Evolutionary conservation across 768 basidiomycete species (phyloP).

Genomic region (Boletus patriciae): DNA sequence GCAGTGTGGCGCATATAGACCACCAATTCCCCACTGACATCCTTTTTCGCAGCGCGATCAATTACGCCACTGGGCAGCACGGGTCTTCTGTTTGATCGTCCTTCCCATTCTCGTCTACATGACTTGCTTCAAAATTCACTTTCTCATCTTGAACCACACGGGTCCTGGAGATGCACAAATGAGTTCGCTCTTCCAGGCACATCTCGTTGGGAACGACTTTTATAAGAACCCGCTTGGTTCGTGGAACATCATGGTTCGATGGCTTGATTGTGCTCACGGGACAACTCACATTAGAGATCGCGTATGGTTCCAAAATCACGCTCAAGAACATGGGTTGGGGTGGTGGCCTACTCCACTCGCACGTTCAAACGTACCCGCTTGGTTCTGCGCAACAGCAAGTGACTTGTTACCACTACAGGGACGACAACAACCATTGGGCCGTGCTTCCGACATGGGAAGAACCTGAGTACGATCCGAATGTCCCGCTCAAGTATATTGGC

Average conservation of each 20-base stretch:
- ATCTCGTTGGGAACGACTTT: conserved; percentile 93
- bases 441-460: conserved; percentile 83
- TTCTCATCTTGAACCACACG: conserved; percentile 88
- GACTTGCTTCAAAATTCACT: conserved; percentile 94
- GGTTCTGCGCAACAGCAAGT: conserved; percentile 95
- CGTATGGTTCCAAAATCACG: conserved; percentile 86
- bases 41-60: conserved; percentile 66
- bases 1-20: conserved; percentile 10
- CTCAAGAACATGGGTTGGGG: conserved; percentile 98
- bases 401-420: conserved; percentile 99
- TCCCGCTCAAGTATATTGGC: conserved; percentile 64
- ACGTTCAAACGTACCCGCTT: conserved; percentile 90
- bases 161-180: conserved; percentile 98
- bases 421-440: conserved; percentile 92
- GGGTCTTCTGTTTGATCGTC: conserved; percentile 81
- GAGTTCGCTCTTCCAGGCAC: conserved; percentile 98
- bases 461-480: conserved; percentile 61
- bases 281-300: conserved; percentile 58
- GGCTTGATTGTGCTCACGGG: not conserved
- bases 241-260: conserved; percentile 15
- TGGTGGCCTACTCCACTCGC: conserved; percentile 94
- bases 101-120: conserved; percentile 93
- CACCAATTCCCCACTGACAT: conserved; percentile 12
- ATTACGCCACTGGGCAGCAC: conserved; percentile 86
- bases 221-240: conserved; percentile 82